Conservation (phyloP, 148 eudicot genomes). For the Silene conica region DNA sequence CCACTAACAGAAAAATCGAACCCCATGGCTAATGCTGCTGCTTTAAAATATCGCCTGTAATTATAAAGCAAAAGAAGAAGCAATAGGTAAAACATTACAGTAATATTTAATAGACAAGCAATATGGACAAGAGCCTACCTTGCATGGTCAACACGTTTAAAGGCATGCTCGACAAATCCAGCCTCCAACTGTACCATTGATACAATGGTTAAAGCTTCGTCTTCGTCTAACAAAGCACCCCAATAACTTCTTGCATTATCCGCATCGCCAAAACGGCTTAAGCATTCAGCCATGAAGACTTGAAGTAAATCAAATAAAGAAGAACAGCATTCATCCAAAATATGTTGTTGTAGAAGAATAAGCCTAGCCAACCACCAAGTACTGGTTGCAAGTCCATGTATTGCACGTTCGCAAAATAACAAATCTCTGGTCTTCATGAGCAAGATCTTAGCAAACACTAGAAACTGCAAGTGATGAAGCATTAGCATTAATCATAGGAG, state of each 20-base stretch:
- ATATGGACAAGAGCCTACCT: slow-evolving; percentile 32
- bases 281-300: slow-evolving; percentile 54
- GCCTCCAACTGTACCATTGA: slow-evolving; percentile 70
- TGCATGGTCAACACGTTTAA: slow-evolving; percentile 70
- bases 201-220: slow-evolving; percentile 56
- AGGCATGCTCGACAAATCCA: slow-evolving; percentile 66
- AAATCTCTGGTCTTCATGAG: slow-evolving; percentile 61
- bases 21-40: slow-evolving; percentile 55
- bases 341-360: slow-evolving; percentile 63
- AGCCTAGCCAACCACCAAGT: slow-evolving; percentile 88
- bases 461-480: slow-evolving; percentile 41
- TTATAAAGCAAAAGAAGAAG: slow-evolving; percentile 4
- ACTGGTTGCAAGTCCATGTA: slow-evolving; percentile 50
- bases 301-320: slow-evolving; percentile 70
- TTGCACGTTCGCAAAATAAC: slow-evolving; percentile 33
- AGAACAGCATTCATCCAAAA: slow-evolving; percentile 72
- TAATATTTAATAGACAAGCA: neutral
- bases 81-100: neutral
- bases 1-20: slow-evolving; percentile 74
- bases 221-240: slow-evolving; percentile 41
- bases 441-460: slow-evolving; percentile 76
- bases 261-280: slow-evolving; percentile 44
- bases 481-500: slow-evolving; percentile 8
- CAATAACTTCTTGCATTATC: slow-evolving; percentile 65
- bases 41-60: slow-evolving; percentile 61